Evolutionary conservation across 192 early-diverging fungal species (phyloP), one percentile per base, ranked within the genome.

Genomic region (Linnemannia zychae): DNA sequence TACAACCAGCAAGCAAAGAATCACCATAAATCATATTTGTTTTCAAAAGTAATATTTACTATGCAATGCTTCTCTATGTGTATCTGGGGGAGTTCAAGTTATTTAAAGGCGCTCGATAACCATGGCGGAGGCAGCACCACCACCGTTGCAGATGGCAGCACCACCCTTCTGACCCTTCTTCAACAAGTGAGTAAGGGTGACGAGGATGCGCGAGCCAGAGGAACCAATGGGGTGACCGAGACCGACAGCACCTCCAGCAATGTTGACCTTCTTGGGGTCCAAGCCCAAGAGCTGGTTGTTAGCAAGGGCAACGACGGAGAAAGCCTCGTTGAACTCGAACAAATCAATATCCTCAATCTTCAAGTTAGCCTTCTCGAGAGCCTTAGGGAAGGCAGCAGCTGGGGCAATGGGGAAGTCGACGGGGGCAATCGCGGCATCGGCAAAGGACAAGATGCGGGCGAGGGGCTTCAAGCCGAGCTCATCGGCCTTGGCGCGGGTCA

Each of bases 291-390:
- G 88, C 91, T 98, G 91, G 85, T 98, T 96, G 88, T 99, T 99
- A 57, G 91, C 98, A 33, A 92, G 89, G 20, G 95, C 93, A 71
- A 99, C 98, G 9, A 98, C 98, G 78, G 94, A 94, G 86, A 99
- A 99, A 0, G 98, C 98, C 89, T 99, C 98, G 89, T 99, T 99
- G 88, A 99, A 94, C 88, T 99, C 98, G 81, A 95, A 99, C 63
- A 98, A 88, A 71, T 92, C 92, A 88, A 99, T 95, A 88, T 98
- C 97, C 79, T 96, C 93, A 67, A 95, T 81, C 48, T 90, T 87
- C 40, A 97, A 79, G 44, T 94, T 94, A 40, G 98, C 98, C 83
- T 93, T 93, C 88, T 97, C 89, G 40, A 99, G 92, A 16, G 98
- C 98, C 78, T 96, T 95, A 33, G 98, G 98, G 72, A 99, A 92